Evolutionary conservation across 2,329 filamentous ascomycete species (phyloP).

Genomic region (Furcasterigmium furcatum): DNA sequence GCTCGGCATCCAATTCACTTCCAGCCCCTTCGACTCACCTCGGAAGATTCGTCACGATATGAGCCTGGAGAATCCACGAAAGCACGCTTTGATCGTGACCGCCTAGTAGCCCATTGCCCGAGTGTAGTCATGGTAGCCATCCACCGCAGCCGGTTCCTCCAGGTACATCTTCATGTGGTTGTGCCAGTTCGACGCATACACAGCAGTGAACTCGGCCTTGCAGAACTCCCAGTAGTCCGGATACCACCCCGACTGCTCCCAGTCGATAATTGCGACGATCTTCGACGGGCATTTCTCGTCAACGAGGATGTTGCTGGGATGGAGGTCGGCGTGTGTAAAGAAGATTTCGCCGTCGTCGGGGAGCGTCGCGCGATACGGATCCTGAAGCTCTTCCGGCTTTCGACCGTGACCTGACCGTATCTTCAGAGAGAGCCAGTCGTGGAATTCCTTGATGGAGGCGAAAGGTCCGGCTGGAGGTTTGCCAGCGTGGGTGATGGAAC

Average conservation of each 20-base stretch:
- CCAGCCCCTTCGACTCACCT: too few relatives aligned
- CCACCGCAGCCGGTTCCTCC: background rate
- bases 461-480: slow-evolving; percentile 9
- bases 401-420: background rate
- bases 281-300: background rate
- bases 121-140: background rate
- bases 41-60: too few relatives aligned
- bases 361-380: background rate
- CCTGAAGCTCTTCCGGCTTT: background rate
- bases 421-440: slow-evolving; percentile 11
- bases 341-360: background rate
- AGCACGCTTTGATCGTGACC: too few relatives aligned
- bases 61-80: too few relatives aligned
- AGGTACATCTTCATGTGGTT: background rate
- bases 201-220: slow-evolving; percentile 5
- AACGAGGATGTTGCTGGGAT: background rate
- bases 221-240: slow-evolving; percentile 11
- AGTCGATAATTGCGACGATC: slow-evolving; percentile 7
- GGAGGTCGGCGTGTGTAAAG: background rate
- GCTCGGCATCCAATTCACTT: too few relatives aligned
- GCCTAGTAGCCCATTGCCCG: too few relatives aligned
- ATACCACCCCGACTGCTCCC: slow-evolving; percentile 8
- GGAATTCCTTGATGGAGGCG: slow-evolving; percentile 4
- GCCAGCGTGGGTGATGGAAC: slow-evolving; percentile 3
- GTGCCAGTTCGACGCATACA: background rate